A percentile compares a stretch with the other conserved stretches of the same genome.
These are phyloP conservation scores for Fusarium sp. DNA, from an alignment of 2,329 filamentous ascomycete genomes.

Conservation along the genomic window DNA sequence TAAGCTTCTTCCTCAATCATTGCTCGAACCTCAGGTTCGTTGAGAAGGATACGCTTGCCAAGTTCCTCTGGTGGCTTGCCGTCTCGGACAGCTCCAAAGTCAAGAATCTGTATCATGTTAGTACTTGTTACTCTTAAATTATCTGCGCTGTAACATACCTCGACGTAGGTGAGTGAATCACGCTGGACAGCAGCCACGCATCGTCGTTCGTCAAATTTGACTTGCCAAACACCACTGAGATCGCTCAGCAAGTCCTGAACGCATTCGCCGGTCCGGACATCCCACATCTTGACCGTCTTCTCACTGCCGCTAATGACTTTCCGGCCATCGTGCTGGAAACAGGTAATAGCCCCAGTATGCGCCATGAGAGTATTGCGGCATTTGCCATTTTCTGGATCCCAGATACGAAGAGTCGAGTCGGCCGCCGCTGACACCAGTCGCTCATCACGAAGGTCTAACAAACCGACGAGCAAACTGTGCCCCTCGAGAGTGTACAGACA, in stretches of 20 bases:
- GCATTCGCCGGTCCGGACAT: constrained; percentile 90
- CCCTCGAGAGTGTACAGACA: constrained; percentile 92
- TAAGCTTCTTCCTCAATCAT: constrained; percentile 58
- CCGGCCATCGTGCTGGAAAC: constrained; percentile 96
- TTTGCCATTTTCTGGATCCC: constrained; percentile 92
- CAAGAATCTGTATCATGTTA: constrained; percentile 76
- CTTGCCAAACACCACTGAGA: constrained; percentile 97
- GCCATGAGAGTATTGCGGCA: constrained; percentile 92
- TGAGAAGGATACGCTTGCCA: constrained; percentile 79
- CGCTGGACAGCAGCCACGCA: constrained; percentile 97
- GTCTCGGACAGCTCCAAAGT: constrained; percentile 94
- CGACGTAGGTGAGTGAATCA: constrained; percentile 91
- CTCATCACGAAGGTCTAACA: constrained; percentile 89
- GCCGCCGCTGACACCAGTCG: constrained; percentile 94
- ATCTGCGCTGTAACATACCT: constrained; percentile 68
- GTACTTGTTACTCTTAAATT: background rate
- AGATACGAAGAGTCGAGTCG: constrained; percentile 93
- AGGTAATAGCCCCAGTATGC: constrained; percentile 97
- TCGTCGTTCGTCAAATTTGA: constrained; percentile 93
- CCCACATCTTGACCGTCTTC: constrained; percentile 98
- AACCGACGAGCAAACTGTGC: constrained; percentile 89
- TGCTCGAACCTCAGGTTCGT: constrained; percentile 63
- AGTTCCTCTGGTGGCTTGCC: constrained; percentile 81
- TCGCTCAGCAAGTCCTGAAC: constrained; percentile 93
- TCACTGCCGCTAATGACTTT: constrained; percentile 98